Percentiles rank a stretch among this genome's conserved stretches.
phyloP scores from a whole-genome alignment of 345 rosid genomes.

The Heritiera fomes region DNA sequence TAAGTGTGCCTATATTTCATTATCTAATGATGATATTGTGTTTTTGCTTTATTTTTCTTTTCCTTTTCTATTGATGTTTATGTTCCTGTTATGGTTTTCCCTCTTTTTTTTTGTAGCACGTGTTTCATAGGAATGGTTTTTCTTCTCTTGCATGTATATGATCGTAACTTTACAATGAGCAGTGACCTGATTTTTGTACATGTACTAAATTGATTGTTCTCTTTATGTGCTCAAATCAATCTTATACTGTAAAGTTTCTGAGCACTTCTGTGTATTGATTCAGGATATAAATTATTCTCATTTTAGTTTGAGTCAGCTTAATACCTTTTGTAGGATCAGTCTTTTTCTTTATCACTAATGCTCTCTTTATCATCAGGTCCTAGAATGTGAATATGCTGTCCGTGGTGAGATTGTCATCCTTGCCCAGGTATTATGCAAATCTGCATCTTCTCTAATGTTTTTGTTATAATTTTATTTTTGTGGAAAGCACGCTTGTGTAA shows the following conservation, averaged over 20 bases:
- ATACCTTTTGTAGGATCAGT: not conserved
- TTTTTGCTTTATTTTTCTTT: not conserved
- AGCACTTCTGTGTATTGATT: not conserved
- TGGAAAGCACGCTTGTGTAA: not conserved
- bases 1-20: not conserved
- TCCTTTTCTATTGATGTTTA: not conserved
- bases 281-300: not conserved
- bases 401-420: constrained; percentile 93
- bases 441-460: not conserved
- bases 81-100: not conserved
- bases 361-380: constrained; percentile 48
- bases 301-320: constrained; percentile 13
- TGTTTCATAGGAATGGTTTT: not conserved
- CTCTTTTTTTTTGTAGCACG: not conserved
- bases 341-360: not conserved
- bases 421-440: constrained; percentile 64
- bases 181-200: not conserved
- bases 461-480: not conserved
- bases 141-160: not conserved
- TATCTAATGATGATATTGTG: not conserved
- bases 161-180: not conserved
- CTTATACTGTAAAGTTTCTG: not conserved
- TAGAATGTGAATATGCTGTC: constrained; percentile 89
- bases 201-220: not conserved
- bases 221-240: not conserved